These are phyloP conservation scores for Selaginella tamariscina DNA, from an alignment of 75 land plant genomes.

Conservation along the genomic window DNA sequence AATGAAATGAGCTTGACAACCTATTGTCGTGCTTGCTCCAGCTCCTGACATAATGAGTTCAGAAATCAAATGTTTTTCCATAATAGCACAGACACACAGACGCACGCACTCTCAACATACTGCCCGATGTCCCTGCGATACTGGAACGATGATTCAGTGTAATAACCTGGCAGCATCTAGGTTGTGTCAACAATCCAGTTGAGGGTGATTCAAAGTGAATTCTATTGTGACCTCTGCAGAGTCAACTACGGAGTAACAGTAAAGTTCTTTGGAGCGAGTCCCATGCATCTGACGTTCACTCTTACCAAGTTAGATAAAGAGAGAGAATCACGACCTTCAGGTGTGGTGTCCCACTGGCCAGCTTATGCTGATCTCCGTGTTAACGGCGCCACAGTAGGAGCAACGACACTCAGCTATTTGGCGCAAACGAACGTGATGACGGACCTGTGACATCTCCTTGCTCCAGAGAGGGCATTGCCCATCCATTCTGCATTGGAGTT, in stretches of 20 bases:
- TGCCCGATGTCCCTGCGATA: slow-evolving; percentile 9
- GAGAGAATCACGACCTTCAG: not conserved
- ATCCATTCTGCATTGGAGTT: slow-evolving; percentile 80
- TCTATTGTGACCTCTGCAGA: slow-evolving; percentile 5
- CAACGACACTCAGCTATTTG: not conserved
- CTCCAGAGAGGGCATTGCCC: slow-evolving; percentile 67
- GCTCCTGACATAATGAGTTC: not conserved
- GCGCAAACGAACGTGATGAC: slow-evolving; percentile 2
- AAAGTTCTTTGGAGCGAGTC: not conserved
- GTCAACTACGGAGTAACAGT: not conserved
- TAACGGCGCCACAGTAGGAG: not conserved
- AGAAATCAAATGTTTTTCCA: not conserved
- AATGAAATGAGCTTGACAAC: too few species aligned
- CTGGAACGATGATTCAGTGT: slow-evolving; percentile 7
- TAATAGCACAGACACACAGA: not conserved
- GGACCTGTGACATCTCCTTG: slow-evolving; percentile 42
- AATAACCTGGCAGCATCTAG: not conserved
- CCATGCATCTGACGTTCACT: slow-evolving; percentile 1
- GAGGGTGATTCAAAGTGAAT: not conserved
- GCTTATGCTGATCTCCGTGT: slow-evolving; percentile 8
- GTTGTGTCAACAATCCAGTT: not conserved
- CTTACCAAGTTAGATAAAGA: not conserved
- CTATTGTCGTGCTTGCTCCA: not conserved
- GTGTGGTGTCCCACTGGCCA: slow-evolving; percentile 1
- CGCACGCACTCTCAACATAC: not conserved